These are phyloP conservation scores for Spirogloea muscicola DNA, from an alignment of 139 green algal genomes.

Conservation along the genomic window DNA sequence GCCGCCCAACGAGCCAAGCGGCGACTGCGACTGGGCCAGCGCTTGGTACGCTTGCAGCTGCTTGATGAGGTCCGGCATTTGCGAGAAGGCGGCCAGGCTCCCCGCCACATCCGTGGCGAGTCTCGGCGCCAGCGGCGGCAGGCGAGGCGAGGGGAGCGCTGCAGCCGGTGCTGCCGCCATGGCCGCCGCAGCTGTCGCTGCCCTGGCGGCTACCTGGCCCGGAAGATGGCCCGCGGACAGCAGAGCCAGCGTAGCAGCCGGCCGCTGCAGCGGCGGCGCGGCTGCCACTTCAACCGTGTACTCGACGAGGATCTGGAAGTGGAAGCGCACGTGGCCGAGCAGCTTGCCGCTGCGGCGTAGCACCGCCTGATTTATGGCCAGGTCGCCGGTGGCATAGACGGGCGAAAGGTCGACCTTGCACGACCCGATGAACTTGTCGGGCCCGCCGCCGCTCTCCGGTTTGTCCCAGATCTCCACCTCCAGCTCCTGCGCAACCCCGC, in stretches of 20 bases:
- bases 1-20: neutral
- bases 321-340: constrained; percentile 27
- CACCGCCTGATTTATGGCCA: constrained; percentile 12
- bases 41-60: constrained; percentile 1
- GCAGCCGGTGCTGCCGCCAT: constrained; percentile 1
- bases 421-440: constrained; percentile 10
- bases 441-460: neutral
- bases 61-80: neutral
- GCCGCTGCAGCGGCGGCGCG: too few species aligned
- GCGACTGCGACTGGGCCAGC: neutral
- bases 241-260: neutral
- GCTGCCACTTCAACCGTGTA: neutral
- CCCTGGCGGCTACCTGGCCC: neutral
- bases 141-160: neutral
- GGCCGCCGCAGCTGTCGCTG: neutral
- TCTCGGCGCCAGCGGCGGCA: too few species aligned
- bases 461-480: constrained; percentile 28
- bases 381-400: neutral
- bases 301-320: constrained; percentile 23
- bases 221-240: neutral
- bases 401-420: constrained; percentile 12
- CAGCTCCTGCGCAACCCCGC: too few species aligned
- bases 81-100: neutral
- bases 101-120: neutral
- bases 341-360: constrained; percentile 21